Percentiles rank a stretch among this genome's conserved stretches.
Conservation (phyloP, 2,329 filamentous ascomycete genomes). For the Xylaria sp. region DNA sequence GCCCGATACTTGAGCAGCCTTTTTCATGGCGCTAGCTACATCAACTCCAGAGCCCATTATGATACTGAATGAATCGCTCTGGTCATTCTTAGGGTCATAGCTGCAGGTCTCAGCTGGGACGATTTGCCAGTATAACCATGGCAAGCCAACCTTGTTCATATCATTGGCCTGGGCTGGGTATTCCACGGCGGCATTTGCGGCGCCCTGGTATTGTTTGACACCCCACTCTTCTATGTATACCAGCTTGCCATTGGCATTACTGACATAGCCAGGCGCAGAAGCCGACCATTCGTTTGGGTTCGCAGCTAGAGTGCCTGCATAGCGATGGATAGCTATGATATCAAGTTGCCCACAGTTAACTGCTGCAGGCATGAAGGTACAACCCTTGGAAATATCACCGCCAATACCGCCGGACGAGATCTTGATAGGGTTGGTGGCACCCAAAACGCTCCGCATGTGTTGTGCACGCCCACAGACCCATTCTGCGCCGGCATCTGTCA, state of each 20-base stretch:
- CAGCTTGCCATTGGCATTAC: constrained; percentile 44
- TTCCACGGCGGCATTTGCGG: constrained; percentile 49
- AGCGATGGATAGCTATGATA: constrained; percentile 45
- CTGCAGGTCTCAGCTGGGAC: constrained; percentile 40
- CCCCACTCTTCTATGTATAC: constrained; percentile 50
- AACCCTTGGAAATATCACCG: constrained; percentile 47
- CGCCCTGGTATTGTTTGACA: constrained; percentile 56
- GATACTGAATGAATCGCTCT: constrained; percentile 42
- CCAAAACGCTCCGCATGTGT: constrained; percentile 42
- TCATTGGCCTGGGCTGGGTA: constrained; percentile 45
- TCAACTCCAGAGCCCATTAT: constrained; percentile 32
- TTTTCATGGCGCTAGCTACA: constrained; percentile 25
- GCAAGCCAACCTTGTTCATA: constrained; percentile 47
- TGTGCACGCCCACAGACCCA: constrained; percentile 50
- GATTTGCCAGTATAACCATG: constrained; percentile 50
- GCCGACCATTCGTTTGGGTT: constrained; percentile 43
- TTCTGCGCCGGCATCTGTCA: constrained; percentile 36
- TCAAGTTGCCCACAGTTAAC: constrained; percentile 47
- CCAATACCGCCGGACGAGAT: constrained; percentile 49
- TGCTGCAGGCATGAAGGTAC: constrained; percentile 44
- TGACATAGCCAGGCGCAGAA: constrained; percentile 42
- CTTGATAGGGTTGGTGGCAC: constrained; percentile 44
- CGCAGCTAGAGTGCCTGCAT: constrained; percentile 37
- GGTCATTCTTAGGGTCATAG: constrained; percentile 41
- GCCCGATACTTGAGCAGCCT: constrained; percentile 9